These are phyloP conservation scores for Russula emetica DNA, from an alignment of 768 basidiomycete species.

Conservation along the genomic window DNA sequence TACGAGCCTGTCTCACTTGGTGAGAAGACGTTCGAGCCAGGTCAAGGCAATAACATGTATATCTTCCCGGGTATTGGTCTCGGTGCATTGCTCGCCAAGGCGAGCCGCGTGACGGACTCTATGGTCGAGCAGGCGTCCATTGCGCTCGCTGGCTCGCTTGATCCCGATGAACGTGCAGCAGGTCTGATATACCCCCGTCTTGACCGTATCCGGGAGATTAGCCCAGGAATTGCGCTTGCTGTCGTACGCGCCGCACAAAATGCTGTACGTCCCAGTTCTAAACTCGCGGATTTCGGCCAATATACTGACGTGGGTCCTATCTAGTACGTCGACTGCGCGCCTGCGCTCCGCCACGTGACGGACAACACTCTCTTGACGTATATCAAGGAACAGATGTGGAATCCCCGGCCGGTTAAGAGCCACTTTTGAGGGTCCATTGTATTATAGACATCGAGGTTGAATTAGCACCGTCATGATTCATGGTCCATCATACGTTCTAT, in stretches of 20 bases:
- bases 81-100: conserved; percentile 68
- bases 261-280: conserved; percentile 44
- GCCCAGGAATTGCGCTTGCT: conserved; percentile 60
- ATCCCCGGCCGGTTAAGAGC: conserved; percentile 37
- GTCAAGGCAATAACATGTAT: conserved; percentile 96
- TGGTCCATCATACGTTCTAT: background rate
- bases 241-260: conserved; percentile 81
- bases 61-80: conserved; percentile 78
- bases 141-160: conserved; percentile 72
- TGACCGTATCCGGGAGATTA: conserved; percentile 83
- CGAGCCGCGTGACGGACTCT: conserved; percentile 67
- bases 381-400: conserved; percentile 70
- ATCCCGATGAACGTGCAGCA: conserved; percentile 55
- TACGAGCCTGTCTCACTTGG: conserved; percentile 62
- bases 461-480: background rate
- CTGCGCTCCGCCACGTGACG: conserved; percentile 49
- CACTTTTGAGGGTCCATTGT: conserved; percentile 12
- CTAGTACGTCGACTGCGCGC: conserved; percentile 30
- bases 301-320: conserved; percentile 6
- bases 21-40: conserved; percentile 61
- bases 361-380: conserved; percentile 54
- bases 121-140: conserved; percentile 89
- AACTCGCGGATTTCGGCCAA: background rate
- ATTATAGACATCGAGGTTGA: background rate
- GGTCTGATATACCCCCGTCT: conserved; percentile 82